Base-by-base conservation (phyloP, 148 eudicot genomes). In the Spergularia marina region DNA sequence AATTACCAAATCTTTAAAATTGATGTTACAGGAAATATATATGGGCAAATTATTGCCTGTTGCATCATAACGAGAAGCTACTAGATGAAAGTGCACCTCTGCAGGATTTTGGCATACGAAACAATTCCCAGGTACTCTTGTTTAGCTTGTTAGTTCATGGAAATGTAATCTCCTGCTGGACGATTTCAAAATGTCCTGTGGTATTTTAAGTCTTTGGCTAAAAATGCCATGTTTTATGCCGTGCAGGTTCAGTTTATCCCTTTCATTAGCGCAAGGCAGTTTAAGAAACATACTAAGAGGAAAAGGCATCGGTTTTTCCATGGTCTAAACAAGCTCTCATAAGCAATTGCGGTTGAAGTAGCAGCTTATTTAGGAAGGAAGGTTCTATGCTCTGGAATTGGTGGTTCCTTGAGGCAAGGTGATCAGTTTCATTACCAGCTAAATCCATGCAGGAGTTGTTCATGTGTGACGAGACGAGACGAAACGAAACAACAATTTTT, bases 241-340 rank as follows among this genome's bases (percentile, higher is more conserved):
- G 25, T 65, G 82, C 90, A 91, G 98, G 96, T 91, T 77, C 93
- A 91, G 53, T 94, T 94, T 83, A 70, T 86, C 66, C 91, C 92
- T 51, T 89, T 84, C 52, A 85, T 94, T n/a, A 58, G 78, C 51
- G 83, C 95, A 71, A 92, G 83, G 84, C 89, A 83, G 74, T 78
- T 84, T 49, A 82, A 74, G 58, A 86, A 82, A 73, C 98, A 91
- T 78, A 85, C 93, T 1, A 87, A 82, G 79, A 85, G 98, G 74
- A 89, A 83, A 83, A 91, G 89, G 63, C 98, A 94, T 66, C 89
- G 98, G 14, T 88, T 94, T 81, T 91, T 94, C 76, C 98, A 91
- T 77, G 97, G 98, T 70, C 83, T 94, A 52, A 90, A 82, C 88
- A 89, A 86, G 74, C 39, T 51, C 36, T 72, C 77, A 6, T 76